Conservation (phyloP, 2,329 filamentous ascomycete genomes). For the Truncatella angustata region DNA sequence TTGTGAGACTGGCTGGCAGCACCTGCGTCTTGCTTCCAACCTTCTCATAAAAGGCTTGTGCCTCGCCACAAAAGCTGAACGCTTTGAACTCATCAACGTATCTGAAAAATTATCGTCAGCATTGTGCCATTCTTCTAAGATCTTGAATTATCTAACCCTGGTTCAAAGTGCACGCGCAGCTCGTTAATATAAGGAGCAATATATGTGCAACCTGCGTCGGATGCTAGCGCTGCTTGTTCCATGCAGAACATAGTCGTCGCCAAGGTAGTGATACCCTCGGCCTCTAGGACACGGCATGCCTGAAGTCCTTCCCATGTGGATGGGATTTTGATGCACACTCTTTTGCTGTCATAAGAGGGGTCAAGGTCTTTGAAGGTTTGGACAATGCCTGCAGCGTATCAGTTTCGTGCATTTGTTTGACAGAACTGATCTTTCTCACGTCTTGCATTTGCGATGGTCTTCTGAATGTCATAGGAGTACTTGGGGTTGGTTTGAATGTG, state of each 20-base stretch:
- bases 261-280: constrained; percentile 54
- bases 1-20: constrained; percentile 56
- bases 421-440: constrained; percentile 33
- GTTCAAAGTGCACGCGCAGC: constrained; percentile 59
- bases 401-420: not conserved
- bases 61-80: constrained; percentile 47
- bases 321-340: constrained; percentile 63
- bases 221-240: constrained; percentile 48
- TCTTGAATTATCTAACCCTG: constrained; percentile 31
- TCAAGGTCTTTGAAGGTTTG: constrained; percentile 43
- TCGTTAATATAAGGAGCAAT: constrained; percentile 68
- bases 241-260: constrained; percentile 61
- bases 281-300: constrained; percentile 54
- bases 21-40: constrained; percentile 45
- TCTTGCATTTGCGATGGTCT: constrained; percentile 48
- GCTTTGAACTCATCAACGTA: constrained; percentile 48
- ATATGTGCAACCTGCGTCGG: constrained; percentile 56
- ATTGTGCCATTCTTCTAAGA: not conserved
- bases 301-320: constrained; percentile 62
- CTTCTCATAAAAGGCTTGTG: constrained; percentile 50
- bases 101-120: constrained; percentile 25
- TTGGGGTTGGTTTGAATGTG: constrained; percentile 62
- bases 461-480: constrained; percentile 47
- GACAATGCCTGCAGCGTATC: constrained; percentile 43
- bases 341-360: constrained; percentile 40